Base-by-base conservation (phyloP, 148 eudicot species). In the Rhododendron vialii region DNA sequence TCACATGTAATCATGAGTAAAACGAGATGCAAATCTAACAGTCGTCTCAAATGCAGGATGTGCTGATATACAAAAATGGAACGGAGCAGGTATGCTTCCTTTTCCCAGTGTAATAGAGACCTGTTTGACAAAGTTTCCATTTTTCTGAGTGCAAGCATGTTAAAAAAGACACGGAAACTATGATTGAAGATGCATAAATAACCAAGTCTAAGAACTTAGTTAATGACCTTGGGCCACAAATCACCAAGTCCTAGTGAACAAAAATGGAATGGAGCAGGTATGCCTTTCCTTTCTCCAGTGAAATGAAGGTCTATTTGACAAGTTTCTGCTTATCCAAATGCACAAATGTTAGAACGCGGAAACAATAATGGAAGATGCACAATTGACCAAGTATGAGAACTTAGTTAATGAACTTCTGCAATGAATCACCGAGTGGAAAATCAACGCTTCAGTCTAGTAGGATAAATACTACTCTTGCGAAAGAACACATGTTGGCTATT, bases 221-320 rank as follows among this genome's bases (percentile, higher is more conserved):
- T 18, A 28, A 48, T 45, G 9, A 45, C 71, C 13, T 83, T 82
- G 76, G n/a, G 36, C 4, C 3, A 35, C 1, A 7, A 82, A 55
- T 55, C 20, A 55, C 59, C 20, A 59, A 59, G 65, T 55, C 18
- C n/a, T 20, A 59, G n/a, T 20, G 65, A 82, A 76, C 85, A 88
- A 85, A 79, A 88, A 89, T 51, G 91, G 92, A 55, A 87, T 43
- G 84, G 91, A 91, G 69, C 89, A 91, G 90, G 94, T 92, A 90
- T 5, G 85, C 3, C 24, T 17, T 48, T 35, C 79, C 65, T 4
- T 38, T 86, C 43, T 74, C 10, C 51, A 41, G 59, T 14, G 7
- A 61, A 22, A 61, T 22, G 48, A 59, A 45, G 26, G 24, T 12
- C 38, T 81, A 67, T 20, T 35, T 85, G 65, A 65, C 65, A 14